These are phyloP conservation scores for Spathaspora sp. DNA, from an alignment of 1,139 yeast species.

Conservation along the genomic window DNA sequence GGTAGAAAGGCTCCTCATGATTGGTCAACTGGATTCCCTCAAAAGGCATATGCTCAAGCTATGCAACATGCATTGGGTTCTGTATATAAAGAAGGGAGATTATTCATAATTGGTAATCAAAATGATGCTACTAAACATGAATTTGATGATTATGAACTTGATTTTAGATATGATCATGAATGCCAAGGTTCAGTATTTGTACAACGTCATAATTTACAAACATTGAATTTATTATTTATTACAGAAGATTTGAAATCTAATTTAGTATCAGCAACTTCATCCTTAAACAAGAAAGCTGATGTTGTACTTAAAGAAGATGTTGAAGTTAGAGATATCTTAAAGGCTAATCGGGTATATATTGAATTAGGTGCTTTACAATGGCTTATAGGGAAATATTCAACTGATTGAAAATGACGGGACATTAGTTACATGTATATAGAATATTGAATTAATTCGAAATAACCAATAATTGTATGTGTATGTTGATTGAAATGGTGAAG, in stretches of 20 bases:
- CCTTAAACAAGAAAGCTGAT: conserved; percentile 36
- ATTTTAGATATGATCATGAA: conserved; percentile 47
- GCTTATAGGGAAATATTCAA: conserved; percentile 37
- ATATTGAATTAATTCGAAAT: background rate
- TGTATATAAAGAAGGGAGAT: conserved; percentile 71
- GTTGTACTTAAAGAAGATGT: conserved; percentile 78
- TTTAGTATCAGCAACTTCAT: conserved; percentile 30
- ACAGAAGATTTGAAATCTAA: conserved; percentile 54
- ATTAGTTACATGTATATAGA: conserved; percentile 13
- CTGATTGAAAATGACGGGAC: background rate
- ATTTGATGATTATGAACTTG: conserved; percentile 31
- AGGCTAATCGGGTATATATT: conserved; percentile 74
- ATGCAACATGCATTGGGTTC: conserved; percentile 79
- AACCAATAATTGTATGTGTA: background rate
- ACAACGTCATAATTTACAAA: conserved; percentile 51
- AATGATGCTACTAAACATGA: conserved; percentile 19
- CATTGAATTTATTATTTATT: conserved; percentile 66
- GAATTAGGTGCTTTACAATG: conserved; percentile 75
- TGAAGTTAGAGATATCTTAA: conserved; percentile 80
- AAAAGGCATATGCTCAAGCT: conserved; percentile 72
- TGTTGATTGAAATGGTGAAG: background rate
- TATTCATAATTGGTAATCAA: conserved; percentile 61
- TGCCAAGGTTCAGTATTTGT: conserved; percentile 61
- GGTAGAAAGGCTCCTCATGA: conserved; percentile 92
- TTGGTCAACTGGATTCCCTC: conserved; percentile 80